Conservation (phyloP, 2,329 filamentous ascomycete genomes). For the Diaporthe sp. region DNA sequence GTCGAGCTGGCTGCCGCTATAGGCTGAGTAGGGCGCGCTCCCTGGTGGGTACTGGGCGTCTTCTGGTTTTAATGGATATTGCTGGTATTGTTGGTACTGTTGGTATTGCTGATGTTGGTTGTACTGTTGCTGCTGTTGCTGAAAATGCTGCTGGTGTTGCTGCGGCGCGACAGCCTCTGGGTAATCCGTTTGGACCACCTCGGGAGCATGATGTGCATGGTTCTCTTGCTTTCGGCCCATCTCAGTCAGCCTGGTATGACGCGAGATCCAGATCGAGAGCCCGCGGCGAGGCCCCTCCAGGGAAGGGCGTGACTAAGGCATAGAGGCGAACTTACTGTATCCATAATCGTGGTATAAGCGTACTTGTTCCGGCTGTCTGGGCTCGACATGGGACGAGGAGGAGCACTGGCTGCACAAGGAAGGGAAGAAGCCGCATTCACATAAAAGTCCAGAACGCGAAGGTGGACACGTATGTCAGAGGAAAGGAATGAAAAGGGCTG, state of each 20-base stretch:
- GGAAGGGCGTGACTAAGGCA: background rate
- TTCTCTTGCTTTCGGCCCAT: constrained; percentile 32
- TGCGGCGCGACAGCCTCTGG: constrained; percentile 33
- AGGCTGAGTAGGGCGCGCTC: constrained; percentile 31
- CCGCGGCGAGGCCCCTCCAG: background rate
- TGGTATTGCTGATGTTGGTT: constrained; percentile 28
- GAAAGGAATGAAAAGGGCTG: background rate
- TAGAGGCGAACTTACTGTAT: constrained; percentile 7
- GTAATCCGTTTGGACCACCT: constrained; percentile 29
- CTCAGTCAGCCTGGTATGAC: background rate
- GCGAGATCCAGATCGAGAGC: background rate
- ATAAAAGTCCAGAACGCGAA: background rate
- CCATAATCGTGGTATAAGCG: constrained; percentile 24
- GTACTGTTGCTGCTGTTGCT: constrained; percentile 22
- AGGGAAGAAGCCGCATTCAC: background rate
- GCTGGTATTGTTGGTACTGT: constrained; percentile 31
- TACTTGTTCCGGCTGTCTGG: background rate
- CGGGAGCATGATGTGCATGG: constrained; percentile 38
- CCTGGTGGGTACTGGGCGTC: constrained; percentile 2
- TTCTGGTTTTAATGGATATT: constrained; percentile 33
- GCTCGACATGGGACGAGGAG: constrained; percentile 12
- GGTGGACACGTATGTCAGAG: constrained; percentile 1
- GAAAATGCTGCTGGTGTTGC: constrained; percentile 17
- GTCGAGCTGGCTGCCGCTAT: constrained; percentile 35
- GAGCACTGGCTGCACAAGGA: background rate